These are phyloP conservation scores for Aspergillus vadensis DNA, from an alignment of 2,329 filamentous ascomycete genomes.

Conservation along the genomic window DNA sequence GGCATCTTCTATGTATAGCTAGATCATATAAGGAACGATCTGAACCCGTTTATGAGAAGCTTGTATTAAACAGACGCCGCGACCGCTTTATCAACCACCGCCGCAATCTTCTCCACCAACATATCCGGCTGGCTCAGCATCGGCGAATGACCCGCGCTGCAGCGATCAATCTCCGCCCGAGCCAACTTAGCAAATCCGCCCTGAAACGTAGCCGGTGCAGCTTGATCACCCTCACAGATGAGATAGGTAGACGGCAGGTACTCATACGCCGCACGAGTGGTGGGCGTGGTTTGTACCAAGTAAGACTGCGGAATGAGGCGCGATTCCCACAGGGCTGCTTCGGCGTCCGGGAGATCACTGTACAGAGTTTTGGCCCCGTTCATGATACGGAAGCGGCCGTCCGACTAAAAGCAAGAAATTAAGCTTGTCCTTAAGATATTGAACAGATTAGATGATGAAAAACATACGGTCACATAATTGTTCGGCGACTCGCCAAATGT, in stretches of 20 bases:
- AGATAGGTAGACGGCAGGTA: slow-evolving; percentile 13
- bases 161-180: background rate
- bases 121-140: slow-evolving; percentile 10
- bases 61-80: background rate
- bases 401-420: background rate
- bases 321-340: slow-evolving; percentile 8
- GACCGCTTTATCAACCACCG: background rate
- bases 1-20: background rate
- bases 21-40: no score
- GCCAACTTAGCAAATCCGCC: slow-evolving; percentile 8
- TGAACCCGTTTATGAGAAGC: no score
- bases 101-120: slow-evolving; percentile 6
- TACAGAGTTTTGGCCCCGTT: slow-evolving; percentile 6
- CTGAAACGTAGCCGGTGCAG: background rate
- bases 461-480: background rate
- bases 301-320: slow-evolving; percentile 10
- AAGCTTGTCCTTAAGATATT: background rate
- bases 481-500: slow-evolving; percentile 6
- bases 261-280: slow-evolving; percentile 8
- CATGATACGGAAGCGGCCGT: slow-evolving; percentile 1
- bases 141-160: slow-evolving; percentile 10
- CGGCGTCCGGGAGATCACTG: slow-evolving; percentile 5
- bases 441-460: background rate
- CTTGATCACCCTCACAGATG: slow-evolving; percentile 8
- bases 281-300: slow-evolving; percentile 2